These are phyloP conservation scores for Begonia peltatifolia DNA, from an alignment of 306 rosid species.

Conservation along the genomic window DNA sequence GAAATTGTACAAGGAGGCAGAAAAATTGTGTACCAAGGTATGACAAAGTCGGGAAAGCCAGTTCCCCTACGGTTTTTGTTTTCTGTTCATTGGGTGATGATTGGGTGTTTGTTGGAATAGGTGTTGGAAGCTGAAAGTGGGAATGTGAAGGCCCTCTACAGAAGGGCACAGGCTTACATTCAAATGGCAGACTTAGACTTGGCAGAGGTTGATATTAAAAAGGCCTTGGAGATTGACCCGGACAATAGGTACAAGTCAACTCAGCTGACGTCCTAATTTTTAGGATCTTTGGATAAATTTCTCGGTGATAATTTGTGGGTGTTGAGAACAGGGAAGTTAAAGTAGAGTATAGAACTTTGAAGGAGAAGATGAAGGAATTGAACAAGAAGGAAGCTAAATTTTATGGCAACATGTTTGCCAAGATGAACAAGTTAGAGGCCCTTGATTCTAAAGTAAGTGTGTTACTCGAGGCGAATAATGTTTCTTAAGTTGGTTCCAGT, in stretches of 20 bases:
- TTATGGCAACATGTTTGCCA: constrained; percentile 25
- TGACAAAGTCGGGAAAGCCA: background rate
- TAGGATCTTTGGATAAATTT: background rate
- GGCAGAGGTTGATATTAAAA: constrained; percentile 32
- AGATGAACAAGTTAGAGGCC: constrained; percentile 33
- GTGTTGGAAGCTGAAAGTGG: constrained; percentile 23
- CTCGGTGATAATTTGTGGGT: background rate
- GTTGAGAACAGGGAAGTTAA: constrained; percentile 17
- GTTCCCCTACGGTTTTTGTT: too few relatives aligned
- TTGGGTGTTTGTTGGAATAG: background rate
- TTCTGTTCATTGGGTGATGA: too few relatives aligned
- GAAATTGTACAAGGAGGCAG: constrained; percentile 22
- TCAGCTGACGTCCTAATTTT: too few relatives aligned
- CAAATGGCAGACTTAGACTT: constrained; percentile 26
- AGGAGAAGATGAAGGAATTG: constrained; percentile 27
- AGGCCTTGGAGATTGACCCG: constrained; percentile 30
- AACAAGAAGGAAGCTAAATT: constrained; percentile 31
- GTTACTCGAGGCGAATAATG: constrained; percentile 7
- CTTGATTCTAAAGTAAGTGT: constrained; percentile 3
- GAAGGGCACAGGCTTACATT: constrained; percentile 33
- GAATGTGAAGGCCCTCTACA: constrained; percentile 31
- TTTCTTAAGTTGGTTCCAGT: background rate
- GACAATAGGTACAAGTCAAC: constrained; percentile 17
- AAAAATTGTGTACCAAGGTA: constrained; percentile 30
- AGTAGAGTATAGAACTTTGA: constrained; percentile 14